A percentile compares a stretch with the other conserved stretches of the same genome.
Conservation (phyloP, 441 rosid genomes). For the Viola pubescens region DNA sequence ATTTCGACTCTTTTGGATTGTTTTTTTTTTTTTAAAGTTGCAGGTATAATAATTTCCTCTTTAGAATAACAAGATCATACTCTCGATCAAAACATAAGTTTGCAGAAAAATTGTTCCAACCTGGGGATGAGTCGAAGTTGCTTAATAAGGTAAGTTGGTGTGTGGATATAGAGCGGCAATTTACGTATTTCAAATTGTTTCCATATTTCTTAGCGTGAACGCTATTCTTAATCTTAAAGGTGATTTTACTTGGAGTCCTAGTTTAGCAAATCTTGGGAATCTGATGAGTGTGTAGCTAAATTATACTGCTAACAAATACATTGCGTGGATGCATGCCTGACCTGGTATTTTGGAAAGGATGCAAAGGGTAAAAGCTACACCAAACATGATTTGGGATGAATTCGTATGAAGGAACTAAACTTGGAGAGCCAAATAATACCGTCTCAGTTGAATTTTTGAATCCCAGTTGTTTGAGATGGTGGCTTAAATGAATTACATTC, state of each 20-base stretch:
- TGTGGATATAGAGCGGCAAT: not conserved
- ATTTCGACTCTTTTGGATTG: not conserved
- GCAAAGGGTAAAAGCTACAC: too few relatives aligned
- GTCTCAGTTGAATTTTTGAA: too few relatives aligned
- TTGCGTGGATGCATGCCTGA: too few relatives aligned
- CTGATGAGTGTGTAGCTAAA: too few relatives aligned
- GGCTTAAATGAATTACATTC: too few relatives aligned
- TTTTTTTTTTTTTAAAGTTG: conserved; percentile 1
- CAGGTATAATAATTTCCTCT: conserved; percentile 42
- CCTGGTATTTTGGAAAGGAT: too few relatives aligned
- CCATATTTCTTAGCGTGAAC: not conserved
- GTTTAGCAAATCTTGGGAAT: not conserved
- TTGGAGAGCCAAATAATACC: too few relatives aligned
- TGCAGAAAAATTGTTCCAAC: conserved; percentile 33
- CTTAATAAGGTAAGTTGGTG: conserved; percentile 35
- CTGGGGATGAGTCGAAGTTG: conserved; percentile 39
- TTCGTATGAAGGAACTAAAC: too few relatives aligned
- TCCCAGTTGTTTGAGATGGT: too few relatives aligned
- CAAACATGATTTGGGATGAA: too few relatives aligned
- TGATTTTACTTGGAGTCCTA: not conserved
- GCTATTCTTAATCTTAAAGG: not conserved
- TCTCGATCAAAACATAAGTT: conserved; percentile 50
- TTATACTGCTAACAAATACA: too few relatives aligned
- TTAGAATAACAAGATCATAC: conserved; percentile 31
- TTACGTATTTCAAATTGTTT: not conserved